phyloP scores from a whole-genome alignment of 352 stramenopile genomes.

The Pythium chondricola region DNA sequence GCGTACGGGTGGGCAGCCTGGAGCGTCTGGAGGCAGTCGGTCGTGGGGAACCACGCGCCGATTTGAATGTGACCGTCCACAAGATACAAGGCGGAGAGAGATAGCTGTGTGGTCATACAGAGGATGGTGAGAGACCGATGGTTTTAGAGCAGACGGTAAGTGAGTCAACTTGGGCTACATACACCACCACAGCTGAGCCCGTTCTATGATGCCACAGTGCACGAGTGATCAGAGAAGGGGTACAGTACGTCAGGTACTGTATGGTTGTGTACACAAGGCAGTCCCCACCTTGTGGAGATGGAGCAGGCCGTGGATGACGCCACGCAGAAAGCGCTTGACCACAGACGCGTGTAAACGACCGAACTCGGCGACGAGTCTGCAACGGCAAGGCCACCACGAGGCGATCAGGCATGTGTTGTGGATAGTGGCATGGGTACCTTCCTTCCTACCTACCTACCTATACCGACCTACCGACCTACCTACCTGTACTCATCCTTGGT shows the following conservation, averaged over 20 bases:
- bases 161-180: no score
- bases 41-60: slow-evolving; percentile 35
- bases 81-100: slow-evolving; percentile 35
- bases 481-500: slow-evolving; percentile 5
- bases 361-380: slow-evolving; percentile 14
- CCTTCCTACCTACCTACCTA: no score
- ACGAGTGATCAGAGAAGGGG: neutral
- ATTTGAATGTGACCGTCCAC: slow-evolving; percentile 29
- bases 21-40: slow-evolving; percentile 15
- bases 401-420: no score
- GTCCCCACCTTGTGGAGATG: slow-evolving; percentile 18
- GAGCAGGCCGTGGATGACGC: slow-evolving; percentile 3
- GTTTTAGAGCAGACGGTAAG: no score
- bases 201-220: neutral
- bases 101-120: slow-evolving; percentile 32
- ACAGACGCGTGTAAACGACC: slow-evolving; percentile 7
- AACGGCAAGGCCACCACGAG: no score
- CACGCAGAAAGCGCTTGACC: slow-evolving; percentile 3
- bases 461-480: no score
- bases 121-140: no score
- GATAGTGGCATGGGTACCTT: no score
- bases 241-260: no score
- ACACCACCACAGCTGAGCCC: slow-evolving; percentile 31
- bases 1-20: slow-evolving; percentile 7
- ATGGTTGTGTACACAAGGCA: neutral